These are phyloP conservation scores for Penstemon eatonii DNA, from an alignment of 257 asterid genomes.

Conservation along the genomic window DNA sequence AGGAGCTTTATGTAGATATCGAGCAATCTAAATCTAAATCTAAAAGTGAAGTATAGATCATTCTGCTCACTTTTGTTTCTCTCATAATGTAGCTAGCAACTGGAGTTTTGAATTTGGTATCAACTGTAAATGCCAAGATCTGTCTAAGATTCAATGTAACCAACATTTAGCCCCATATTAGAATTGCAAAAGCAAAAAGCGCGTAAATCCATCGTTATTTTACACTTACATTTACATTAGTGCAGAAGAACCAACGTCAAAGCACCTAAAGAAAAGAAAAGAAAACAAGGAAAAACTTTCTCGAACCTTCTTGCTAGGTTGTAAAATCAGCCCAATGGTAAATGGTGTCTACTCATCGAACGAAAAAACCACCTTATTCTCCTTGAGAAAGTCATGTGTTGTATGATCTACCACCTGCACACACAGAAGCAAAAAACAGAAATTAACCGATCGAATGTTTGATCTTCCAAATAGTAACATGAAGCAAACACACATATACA, in stretches of 20 bases:
- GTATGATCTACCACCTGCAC: constrained; percentile 83
- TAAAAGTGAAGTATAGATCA: too few relatives aligned
- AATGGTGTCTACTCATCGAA: constrained; percentile 42
- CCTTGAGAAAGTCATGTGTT: constrained; percentile 48
- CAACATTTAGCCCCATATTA: too few relatives aligned
- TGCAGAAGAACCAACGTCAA: constrained; percentile 2
- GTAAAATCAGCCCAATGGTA: not conserved
- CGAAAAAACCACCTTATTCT: constrained; percentile 46
- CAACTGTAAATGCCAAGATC: too few relatives aligned
- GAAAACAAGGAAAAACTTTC: not conserved
- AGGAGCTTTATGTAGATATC: too few relatives aligned
- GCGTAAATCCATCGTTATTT: not conserved
- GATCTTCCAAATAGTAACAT: not conserved
- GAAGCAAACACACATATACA: not conserved
- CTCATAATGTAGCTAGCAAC: too few relatives aligned
- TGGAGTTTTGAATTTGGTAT: too few relatives aligned
- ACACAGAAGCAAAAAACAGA: not conserved
- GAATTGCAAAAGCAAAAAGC: not conserved
- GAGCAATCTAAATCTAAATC: too few relatives aligned
- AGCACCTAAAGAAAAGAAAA: not conserved
- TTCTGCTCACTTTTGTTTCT: too few relatives aligned
- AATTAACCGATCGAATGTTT: not conserved
- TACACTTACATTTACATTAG: not conserved
- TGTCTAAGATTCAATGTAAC: too few relatives aligned
- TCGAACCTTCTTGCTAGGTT: not conserved